Evolutionary conservation across 139 green algal species (phyloP).

Genomic region (Auxenochlorella pyrenoidosa): DNA sequence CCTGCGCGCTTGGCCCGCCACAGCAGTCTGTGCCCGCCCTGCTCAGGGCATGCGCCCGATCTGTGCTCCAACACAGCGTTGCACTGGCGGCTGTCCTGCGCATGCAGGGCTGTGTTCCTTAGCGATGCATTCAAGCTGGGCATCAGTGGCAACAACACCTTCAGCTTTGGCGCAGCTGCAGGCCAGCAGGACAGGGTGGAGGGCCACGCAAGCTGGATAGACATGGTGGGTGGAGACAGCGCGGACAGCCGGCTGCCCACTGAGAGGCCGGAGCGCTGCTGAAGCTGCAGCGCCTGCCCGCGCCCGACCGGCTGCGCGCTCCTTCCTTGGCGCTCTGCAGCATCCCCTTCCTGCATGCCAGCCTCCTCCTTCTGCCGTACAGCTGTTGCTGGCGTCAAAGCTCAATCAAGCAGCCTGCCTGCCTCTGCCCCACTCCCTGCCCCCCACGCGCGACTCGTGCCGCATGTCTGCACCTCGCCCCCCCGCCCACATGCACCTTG

Average conservation of each 20-base stretch:
- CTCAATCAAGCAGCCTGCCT: no score
- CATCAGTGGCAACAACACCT: neutral
- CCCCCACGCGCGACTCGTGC: no score
- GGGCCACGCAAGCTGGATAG: conserved; percentile 10
- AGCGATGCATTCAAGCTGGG: neutral
- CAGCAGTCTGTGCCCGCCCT: no score
- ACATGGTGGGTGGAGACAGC: neutral
- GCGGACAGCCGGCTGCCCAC: neutral
- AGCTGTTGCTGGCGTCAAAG: no score
- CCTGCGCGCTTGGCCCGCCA: no score
- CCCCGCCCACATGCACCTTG: no score
- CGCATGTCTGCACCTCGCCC: no score
- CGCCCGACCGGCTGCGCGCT: neutral
- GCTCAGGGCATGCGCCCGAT: no score
- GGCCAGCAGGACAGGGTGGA: neutral
- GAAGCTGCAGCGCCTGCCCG: neutral
- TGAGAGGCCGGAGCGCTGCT: neutral
- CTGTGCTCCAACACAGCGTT: no score
- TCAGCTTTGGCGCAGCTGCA: neutral
- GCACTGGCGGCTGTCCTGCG: no score
- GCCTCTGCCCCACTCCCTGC: neutral
- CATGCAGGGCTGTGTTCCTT: conserved; percentile 12
- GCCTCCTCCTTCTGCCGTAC: no score
- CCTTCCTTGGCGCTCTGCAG: neutral
- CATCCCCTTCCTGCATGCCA: no score